Evolutionary conservation across 331 rosid genomes (phyloP), one percentile per base, ranked within the genome.

Genomic region (Malus hybrid): DNA sequence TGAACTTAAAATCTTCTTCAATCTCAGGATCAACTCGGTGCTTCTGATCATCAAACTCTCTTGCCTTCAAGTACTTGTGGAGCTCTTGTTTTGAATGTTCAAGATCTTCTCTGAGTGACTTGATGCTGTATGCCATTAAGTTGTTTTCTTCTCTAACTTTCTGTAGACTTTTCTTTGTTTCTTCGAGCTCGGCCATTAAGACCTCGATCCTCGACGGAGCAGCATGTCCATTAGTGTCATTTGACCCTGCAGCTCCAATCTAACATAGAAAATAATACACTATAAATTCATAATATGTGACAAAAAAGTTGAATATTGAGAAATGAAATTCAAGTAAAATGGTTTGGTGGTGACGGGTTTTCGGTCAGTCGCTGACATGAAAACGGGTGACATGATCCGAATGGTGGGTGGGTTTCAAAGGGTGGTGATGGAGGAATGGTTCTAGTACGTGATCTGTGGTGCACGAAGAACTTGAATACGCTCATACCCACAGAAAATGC

Each of bases 121-220:
- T 85, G 10, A 89, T 74, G 82, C 85, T 61, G 50, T 34, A 42
- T 60, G 87, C 71, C 86, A 93, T 74, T 34, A 28, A 26, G n/a
- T 69, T 85, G 63, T 81, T 84, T 76, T 89, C 93, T 81, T 89
- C 98, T 84, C 48, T 91, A 0, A 91, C 84, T 84, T 85, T 88
- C 76, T 86, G 80, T 30, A 93, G 93, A 29, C 70, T 88, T 71
- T 75, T 77, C 79, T 80, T 87, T 75, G 96, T 75, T 64, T 87
- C 90, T 73, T 91, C 88, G 1, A 93, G 84, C 81, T 91, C 97
- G 1, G 82, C 78, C n/a, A 64, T 69, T 63, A 91, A 11, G 83
- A 78, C 77, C 16, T 77, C 93, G 6, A 79, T 57, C 73, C 60
- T 89, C 34, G 86, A 70, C 68, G 58, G 81, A 15, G 66, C 81